Base-by-base conservation (phyloP, 495 filamentous ascomycete genomes). In the Penicillium cosmopolitanum region DNA sequence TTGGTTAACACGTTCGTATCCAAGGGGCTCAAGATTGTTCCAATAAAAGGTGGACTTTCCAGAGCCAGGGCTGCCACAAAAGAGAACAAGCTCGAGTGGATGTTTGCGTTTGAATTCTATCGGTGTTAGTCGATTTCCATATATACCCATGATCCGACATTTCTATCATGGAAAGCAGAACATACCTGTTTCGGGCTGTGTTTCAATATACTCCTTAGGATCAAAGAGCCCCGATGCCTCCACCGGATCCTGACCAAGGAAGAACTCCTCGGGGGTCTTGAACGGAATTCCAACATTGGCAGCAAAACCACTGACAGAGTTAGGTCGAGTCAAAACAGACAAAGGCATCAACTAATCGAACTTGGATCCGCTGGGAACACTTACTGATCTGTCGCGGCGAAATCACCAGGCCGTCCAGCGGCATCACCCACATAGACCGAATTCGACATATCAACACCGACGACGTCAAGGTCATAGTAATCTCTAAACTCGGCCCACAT, bases 351-450 rank as follows among this genome's bases (percentile, higher is more conserved):
- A 40, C 4, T 15, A 40, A 1, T 12, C 36, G 28, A 12, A 38
- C 36, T 38, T 38, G 11, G 36, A 13, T 38, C 36, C 5, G 16
- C 16, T 9, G 7, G 12, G 16, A 35, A 31, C 28, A 31, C 63
- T 66, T 71, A 89, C 87, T 91, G 82, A 74, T 97, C 95, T 23
- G 85, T 89, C 67, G 89, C 91, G 23, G 93, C 93, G 69, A 87
- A 85, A 72, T 91, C 89, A 13, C 80, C 81, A 13, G 80, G 74
- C 15, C 72, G 67, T 15, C 89, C 89, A 50, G 84, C 95, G 19
- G 95, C 94, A 78, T 99, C 95, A 9, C 95, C 95, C 10, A 98
- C 88, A 70, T 96, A 96, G 56, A 96, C 79, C 7, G 90, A 94
- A 7, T 80, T 71, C 15, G 82, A 70, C 8, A 89, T 71, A 69